Evolutionary conservation across 768 basidiomycete genomes (phyloP), one percentile per base, ranked within the genome.

Genomic region (Termitomyces sp.): DNA sequence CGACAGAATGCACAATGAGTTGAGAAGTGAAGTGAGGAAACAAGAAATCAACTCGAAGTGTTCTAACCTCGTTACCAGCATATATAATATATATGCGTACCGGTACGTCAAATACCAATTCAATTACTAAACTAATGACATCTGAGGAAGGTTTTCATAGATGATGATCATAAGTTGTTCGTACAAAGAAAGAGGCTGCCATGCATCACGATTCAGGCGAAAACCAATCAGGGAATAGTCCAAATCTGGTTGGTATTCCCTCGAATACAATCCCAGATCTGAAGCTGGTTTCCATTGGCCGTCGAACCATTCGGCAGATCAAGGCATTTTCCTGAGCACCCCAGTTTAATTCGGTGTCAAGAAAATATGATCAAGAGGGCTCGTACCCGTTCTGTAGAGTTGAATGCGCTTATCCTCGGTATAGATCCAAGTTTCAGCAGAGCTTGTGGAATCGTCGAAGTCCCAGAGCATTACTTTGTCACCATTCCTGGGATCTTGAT

Each of bases 371-470:
- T 6, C 15, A 11, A 43, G 25, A 25, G 25, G 31, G 20, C 32
- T 37, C 61, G 15, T 63, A 71, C 70, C 71, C 59, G 63, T 55
- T 11, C 64, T 65, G 25, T 56, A 42, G 15, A 72, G 62, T 7
- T 66, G 66, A 38, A 75, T 66, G 47, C 65, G 64, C 50, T 73
- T 72, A 49, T 72, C 68, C 34, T 62, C 61, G 5, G 67, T 70
- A 63, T 69, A 74, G 25, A 56, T 59, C 74, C 74, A 74, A 5
- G 65, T 62, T 56, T 75, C 73, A 7, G 67, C 70, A 17, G 72
- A 63, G 25, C 72, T 68, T 37, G 63, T 65, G 45, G 65, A 65
- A 57, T 68, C 72, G 31, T 60, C 57, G 56, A 67, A 75, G 29
- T 65, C 47, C 74, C 72, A 73, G 20, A 75, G 72, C 52, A 70